Evolutionary conservation across 805 yeast genomes (phyloP).

Genomic region (Sugiyamaella smithiae): DNA sequence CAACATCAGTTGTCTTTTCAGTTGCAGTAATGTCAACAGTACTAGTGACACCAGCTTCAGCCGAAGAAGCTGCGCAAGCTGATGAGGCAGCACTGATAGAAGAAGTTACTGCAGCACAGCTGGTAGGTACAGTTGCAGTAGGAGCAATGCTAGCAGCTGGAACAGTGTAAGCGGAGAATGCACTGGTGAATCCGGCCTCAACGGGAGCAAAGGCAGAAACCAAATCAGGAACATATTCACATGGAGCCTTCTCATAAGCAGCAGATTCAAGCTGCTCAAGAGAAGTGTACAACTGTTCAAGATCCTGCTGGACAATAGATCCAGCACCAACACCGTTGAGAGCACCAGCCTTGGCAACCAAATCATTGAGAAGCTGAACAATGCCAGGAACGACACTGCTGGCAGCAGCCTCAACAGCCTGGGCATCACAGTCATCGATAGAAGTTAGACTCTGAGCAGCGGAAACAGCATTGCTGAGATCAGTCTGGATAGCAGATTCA

Average conservation of each 20-base stretch:
- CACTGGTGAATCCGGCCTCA: slow-evolving; percentile 14
- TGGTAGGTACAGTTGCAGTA: neutral
- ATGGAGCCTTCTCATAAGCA: slow-evolving; percentile 2
- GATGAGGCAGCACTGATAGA: slow-evolving; percentile 5
- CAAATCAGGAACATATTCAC: slow-evolving; percentile 13
- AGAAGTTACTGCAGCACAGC: neutral
- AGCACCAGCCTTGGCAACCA: slow-evolving; percentile 26
- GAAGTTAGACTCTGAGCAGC: slow-evolving; percentile 13
- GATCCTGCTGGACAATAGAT: slow-evolving; percentile 25
- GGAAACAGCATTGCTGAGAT: slow-evolving; percentile 17
- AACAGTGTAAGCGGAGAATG: slow-evolving; percentile 13
- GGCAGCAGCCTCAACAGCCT: slow-evolving; percentile 11
- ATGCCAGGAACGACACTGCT: slow-evolving; percentile 20
- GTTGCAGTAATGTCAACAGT: slow-evolving; percentile 7
- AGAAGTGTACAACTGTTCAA: slow-evolving; percentile 18
- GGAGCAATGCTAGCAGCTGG: slow-evolving; percentile 5
- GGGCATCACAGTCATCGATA: slow-evolving; percentile 13
- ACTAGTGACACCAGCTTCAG: slow-evolving; percentile 4
- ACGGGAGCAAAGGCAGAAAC: slow-evolving; percentile 17
- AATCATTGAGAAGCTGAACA: slow-evolving; percentile 21
- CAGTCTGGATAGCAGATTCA: slow-evolving; percentile 22
- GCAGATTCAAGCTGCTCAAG: neutral
- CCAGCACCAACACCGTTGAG: slow-evolving; percentile 25
- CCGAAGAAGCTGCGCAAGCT: neutral
- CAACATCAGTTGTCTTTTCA: slow-evolving; percentile 5